phyloP scores from a whole-genome alignment of 176 grass and related monocot species.

The Lolium perenne region DNA sequence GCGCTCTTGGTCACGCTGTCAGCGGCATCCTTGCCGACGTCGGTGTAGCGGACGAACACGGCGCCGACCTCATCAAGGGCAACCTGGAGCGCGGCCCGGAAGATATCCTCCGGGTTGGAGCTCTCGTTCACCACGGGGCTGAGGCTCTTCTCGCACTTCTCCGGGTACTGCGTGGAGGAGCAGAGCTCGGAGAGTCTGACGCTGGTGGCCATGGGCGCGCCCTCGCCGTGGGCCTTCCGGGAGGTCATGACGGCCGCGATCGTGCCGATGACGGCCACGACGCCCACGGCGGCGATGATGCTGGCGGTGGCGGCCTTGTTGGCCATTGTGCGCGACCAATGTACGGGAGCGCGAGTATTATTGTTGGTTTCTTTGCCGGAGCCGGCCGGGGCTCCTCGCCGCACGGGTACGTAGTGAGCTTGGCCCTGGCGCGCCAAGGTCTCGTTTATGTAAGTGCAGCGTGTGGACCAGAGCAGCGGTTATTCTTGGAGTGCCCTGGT shows the following conservation, averaged over 20 bases:
- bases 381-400: constrained; percentile 34
- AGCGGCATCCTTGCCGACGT: constrained; percentile 47
- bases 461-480: constrained; percentile 44
- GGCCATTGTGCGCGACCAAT: constrained; percentile 48
- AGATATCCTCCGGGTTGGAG: constrained; percentile 49
- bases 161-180: constrained; percentile 66
- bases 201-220: constrained; percentile 28
- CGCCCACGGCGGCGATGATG: constrained; percentile 57
- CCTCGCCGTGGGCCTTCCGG: neutral
- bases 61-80: constrained; percentile 56
- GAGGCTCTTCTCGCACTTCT: constrained; percentile 68
- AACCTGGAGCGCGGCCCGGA: constrained; percentile 55
- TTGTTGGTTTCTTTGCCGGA: constrained; percentile 9
- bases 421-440: neutral
- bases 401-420: constrained; percentile 9
- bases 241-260: constrained; percentile 57
- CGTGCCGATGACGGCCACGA: constrained; percentile 71
- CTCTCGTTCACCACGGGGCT: constrained; percentile 47
- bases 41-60: constrained; percentile 31
- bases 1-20: constrained; percentile 54
- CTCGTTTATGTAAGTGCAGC: constrained; percentile 35
- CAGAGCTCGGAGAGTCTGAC: constrained; percentile 64
- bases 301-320: constrained; percentile 60
- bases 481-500: constrained; percentile 15
- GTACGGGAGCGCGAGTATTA: neutral